These are phyloP conservation scores for Ophiostoma pallidulum DNA, from an alignment of 2,329 filamentous ascomycete species.

Conservation along the genomic window DNA sequence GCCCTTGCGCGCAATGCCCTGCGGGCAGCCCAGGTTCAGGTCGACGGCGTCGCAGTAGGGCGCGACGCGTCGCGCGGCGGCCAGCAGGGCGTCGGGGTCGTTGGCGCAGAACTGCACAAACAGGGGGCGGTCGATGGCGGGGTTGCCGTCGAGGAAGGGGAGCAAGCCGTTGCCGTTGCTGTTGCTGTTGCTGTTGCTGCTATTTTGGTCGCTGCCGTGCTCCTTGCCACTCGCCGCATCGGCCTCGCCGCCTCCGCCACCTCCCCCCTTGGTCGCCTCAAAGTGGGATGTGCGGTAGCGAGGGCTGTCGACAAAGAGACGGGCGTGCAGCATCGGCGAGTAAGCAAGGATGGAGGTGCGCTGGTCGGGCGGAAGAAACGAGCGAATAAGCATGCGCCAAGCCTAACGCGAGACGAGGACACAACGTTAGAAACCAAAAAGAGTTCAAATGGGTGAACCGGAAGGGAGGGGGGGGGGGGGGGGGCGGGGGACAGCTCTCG, in stretches of 20 bases:
- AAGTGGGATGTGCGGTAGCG: slow-evolving; percentile 76
- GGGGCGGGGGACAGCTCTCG: too few species aligned
- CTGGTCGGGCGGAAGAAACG: slow-evolving; percentile 64
- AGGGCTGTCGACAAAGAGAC: slow-evolving; percentile 67
- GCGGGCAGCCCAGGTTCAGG: slow-evolving; percentile 89
- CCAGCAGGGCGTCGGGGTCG: slow-evolving; percentile 68
- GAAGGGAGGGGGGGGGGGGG: background rate
- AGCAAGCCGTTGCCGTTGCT: slow-evolving; percentile 13
- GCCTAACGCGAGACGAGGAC: slow-evolving; percentile 48
- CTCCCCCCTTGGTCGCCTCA: slow-evolving; percentile 44
- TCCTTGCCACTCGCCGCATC: slow-evolving; percentile 24
- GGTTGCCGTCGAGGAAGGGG: slow-evolving; percentile 68
- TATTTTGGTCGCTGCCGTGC: too few species aligned
- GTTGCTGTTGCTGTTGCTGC: slow-evolving; percentile 24
- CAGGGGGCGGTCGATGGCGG: slow-evolving; percentile 71
- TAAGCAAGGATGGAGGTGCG: slow-evolving; percentile 69
- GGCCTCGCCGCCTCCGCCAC: slow-evolving; percentile 16
- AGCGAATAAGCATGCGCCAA: slow-evolving; percentile 93
- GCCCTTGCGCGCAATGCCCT: slow-evolving; percentile 85
- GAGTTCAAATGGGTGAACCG: background rate
- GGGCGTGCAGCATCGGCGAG: slow-evolving; percentile 92
- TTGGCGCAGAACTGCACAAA: slow-evolving; percentile 97
- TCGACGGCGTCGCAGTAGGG: slow-evolving; percentile 93
- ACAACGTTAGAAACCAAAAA: background rate
- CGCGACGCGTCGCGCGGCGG: slow-evolving; percentile 66